Percentiles rank a stretch among this genome's conserved stretches.
phyloP scores from a whole-genome alignment of 805 yeast genomes.

The Cyberlindnera euphorbiae region DNA sequence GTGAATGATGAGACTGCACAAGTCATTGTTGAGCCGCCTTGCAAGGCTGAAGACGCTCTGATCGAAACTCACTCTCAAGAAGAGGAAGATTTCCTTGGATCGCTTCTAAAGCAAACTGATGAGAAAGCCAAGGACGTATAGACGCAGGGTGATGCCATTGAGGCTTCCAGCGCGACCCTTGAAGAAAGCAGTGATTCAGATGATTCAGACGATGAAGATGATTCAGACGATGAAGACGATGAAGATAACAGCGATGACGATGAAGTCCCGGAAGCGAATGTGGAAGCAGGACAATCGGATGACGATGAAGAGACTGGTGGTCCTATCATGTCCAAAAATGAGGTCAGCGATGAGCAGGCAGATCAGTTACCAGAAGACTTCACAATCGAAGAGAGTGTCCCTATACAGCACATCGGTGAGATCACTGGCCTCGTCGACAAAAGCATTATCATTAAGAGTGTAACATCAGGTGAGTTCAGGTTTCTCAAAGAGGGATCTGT shows the following conservation, averaged over 20 bases:
- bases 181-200: slow-evolving; percentile 4
- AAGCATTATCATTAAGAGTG: slow-evolving; percentile 67
- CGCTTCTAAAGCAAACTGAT: slow-evolving; percentile 4
- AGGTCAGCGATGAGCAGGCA: slow-evolving; percentile 61
- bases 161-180: too few relatives aligned
- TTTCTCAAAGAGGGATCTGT: slow-evolving; percentile 78
- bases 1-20: too few relatives aligned
- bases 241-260: slow-evolving; percentile 11
- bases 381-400: slow-evolving; percentile 50
- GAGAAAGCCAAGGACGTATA: slow-evolving; percentile 5
- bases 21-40: too few relatives aligned
- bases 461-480: slow-evolving; percentile 75
- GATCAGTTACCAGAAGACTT: slow-evolving; percentile 66
- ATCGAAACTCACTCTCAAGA: too few relatives aligned
- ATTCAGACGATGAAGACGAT: slow-evolving; percentile 8
- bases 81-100: slow-evolving; percentile 11
- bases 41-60: too few relatives aligned
- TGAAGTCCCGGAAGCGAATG: slow-evolving; percentile 1
- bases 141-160: too few relatives aligned
- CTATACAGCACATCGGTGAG: slow-evolving; percentile 68
- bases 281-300: slow-evolving; percentile 8
- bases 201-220: slow-evolving; percentile 4
- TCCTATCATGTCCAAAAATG: slow-evolving; percentile 79
- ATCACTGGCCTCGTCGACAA: slow-evolving; percentile 66
- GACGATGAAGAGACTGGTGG: slow-evolving; percentile 21